A percentile compares a stretch with the other conserved stretches of the same genome.
phyloP scores from a whole-genome alignment of 176 grass and related monocot genomes.

The Cenchrus purpureus region DNA sequence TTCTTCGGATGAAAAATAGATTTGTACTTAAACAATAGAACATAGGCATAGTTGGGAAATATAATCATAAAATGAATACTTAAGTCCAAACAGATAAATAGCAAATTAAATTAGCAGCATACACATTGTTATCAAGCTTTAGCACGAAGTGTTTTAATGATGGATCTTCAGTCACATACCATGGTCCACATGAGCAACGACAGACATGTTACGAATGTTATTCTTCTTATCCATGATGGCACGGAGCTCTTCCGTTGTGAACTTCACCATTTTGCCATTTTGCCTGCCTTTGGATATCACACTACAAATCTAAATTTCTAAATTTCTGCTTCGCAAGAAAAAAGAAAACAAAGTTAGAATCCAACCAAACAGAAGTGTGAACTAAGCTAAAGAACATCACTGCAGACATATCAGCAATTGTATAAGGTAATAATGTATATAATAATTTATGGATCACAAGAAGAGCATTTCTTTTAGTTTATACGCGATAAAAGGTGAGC shows the following conservation, averaged over 20 bases:
- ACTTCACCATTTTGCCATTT: slow-evolving; percentile 77
- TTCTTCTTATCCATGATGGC: slow-evolving; percentile 91
- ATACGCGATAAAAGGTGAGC: no score
- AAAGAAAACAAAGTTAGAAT: neutral
- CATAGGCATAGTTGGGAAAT: no score
- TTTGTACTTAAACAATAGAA: no score
- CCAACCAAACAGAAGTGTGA: neutral
- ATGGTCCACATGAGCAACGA: slow-evolving; percentile 75
- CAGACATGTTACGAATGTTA: slow-evolving; percentile 82
- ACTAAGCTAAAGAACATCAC: neutral
- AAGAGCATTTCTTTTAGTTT: neutral
- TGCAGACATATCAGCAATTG: neutral
- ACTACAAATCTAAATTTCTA: neutral
- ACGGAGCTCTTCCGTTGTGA: slow-evolving; percentile 82
- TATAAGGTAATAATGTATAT: neutral
- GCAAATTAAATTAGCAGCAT: no score
- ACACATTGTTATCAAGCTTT: no score
- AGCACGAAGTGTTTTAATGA: no score
- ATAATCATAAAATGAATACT: no score
- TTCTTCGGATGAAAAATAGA: no score
- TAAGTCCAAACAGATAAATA: no score
- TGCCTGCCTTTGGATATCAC: slow-evolving; percentile 50
- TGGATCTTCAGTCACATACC: slow-evolving; percentile 34
- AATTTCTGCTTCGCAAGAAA: neutral
- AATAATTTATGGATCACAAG: neutral